Conservation (phyloP, 2,329 filamentous ascomycete genomes). For the Teratosphaeria zuluensis region DNA sequence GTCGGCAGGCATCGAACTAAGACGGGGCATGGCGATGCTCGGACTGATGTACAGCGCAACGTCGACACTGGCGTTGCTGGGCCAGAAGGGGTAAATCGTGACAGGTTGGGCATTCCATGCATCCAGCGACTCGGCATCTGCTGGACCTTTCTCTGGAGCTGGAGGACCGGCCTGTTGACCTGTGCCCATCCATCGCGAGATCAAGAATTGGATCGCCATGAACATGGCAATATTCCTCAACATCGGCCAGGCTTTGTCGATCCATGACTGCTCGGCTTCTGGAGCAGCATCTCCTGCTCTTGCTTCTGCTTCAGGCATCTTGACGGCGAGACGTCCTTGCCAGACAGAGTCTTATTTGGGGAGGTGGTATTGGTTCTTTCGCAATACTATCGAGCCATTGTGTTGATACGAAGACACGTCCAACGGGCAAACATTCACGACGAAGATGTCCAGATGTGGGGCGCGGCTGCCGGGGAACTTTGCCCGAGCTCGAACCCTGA, state of each 20-base stretch:
- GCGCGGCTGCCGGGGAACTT: background rate
- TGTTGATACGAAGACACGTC: background rate
- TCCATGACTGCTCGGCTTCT: conserved; percentile 9
- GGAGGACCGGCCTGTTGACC: conserved; percentile 11
- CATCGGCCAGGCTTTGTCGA: conserved; percentile 19
- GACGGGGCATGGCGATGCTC: conserved; percentile 56
- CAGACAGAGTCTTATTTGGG: background rate
- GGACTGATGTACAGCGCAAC: conserved; percentile 77
- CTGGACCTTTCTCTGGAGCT: conserved; percentile 8
- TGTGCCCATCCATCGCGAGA: conserved; percentile 45
- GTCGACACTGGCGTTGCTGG: conserved; percentile 66
- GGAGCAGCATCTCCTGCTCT: background rate
- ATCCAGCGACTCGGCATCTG: conserved; percentile 8
- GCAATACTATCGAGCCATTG: background rate
- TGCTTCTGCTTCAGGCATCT: conserved; percentile 4
- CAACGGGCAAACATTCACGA: background rate
- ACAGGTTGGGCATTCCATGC: conserved; percentile 57
- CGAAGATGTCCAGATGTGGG: background rate
- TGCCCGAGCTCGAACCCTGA: background rate
- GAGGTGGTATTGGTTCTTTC: background rate
- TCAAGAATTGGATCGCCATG: conserved; percentile 47
- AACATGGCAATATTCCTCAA: conserved; percentile 52
- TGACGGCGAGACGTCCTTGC: background rate
- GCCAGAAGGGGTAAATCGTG: conserved; percentile 79
- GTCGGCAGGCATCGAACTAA: conserved; percentile 56